Evolutionary conservation across 1,139 yeast species (phyloP).

Genomic region (Sugiyamaella castrensis): DNA sequence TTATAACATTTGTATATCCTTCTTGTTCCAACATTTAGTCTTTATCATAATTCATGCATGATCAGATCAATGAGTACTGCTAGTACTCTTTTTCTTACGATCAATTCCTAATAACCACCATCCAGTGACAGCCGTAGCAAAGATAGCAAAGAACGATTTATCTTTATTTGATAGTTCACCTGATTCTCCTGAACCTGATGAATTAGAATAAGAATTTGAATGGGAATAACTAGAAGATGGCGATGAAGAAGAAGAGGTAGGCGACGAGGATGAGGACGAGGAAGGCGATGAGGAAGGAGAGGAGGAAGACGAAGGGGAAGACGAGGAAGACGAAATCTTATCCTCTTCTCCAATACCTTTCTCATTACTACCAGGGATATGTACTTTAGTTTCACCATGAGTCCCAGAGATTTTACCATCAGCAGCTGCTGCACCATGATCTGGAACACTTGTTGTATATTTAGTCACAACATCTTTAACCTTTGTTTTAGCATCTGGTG

Average conservation of each 20-base stretch:
- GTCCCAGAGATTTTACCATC: constrained; percentile 20
- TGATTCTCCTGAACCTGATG: no score
- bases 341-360: constrained; percentile 18
- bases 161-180: constrained; percentile 29
- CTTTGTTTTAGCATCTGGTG: constrained; percentile 33
- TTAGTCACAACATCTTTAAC: constrained; percentile 24
- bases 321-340: neutral
- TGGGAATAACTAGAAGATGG: neutral
- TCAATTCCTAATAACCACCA: constrained; percentile 36
- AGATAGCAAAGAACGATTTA: constrained; percentile 32
- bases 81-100: constrained; percentile 18
- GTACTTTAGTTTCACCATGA: constrained; percentile 18
- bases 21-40: no score
- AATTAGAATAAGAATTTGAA: no score
- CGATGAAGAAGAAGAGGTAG: neutral
- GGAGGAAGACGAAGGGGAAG: no score
- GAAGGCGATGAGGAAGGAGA: neutral
- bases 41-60: no score
- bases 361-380: constrained; percentile 13
- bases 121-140: constrained; percentile 35
- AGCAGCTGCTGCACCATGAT: constrained; percentile 27
- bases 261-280: no score
- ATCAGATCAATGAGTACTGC: no score
- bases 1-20: no score
- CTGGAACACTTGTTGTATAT: constrained; percentile 29